Evolutionary conservation across 768 basidiomycete species (phyloP), one percentile per base, ranked within the genome.

Genomic region (Fomitopsis pulvina): DNA sequence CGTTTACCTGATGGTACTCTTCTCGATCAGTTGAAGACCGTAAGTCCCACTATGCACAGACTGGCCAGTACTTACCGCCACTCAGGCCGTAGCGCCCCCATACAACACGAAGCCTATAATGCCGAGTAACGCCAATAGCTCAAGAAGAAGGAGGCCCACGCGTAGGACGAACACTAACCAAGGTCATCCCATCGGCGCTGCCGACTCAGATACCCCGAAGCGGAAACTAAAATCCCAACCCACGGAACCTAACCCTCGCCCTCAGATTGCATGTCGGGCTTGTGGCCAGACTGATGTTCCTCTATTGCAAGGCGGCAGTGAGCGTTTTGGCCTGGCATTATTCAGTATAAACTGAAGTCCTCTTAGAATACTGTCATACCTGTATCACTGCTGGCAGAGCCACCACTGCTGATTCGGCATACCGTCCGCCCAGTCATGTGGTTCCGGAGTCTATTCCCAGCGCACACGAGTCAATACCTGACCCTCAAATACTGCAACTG

Each of bases 261-360:
- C 71, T 1, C 66, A 69, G 38, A 79, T 80, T 7, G 67, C 74
- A 27, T 89, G 86, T 54, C 66, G 74, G 32, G 66, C 76, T 5
- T 89, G 86, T 62, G 75, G 76, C 39, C 74, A 78, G 61, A 77
- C 74, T 14, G 83, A 85, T 58, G 86, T 88, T 12, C 87, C 87
- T 6, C 70, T 89, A n/a, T 78, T 87, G 46, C 71, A 82, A 61
- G 85, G 85, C 50, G 87, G 86, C 37, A 75, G 87, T 87, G 56
- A 74, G 85, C 74, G 20, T 37, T 21, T 11, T 21, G 21, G 26
- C 47, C 29, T 8, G 28, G n/a, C 1, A 6, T 22, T 3, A 14
- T 18, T 6, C 39, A 12, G 24, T 41, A 3, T 28, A 45, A 9
- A 48, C 22, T 40, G n/a, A 38, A n/a, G 14, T 27, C 12, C 41